Evolutionary conservation across 805 yeast species (phyloP), one percentile per base, ranked within the genome.

Genomic region (Lipomyces starkeyi): DNA sequence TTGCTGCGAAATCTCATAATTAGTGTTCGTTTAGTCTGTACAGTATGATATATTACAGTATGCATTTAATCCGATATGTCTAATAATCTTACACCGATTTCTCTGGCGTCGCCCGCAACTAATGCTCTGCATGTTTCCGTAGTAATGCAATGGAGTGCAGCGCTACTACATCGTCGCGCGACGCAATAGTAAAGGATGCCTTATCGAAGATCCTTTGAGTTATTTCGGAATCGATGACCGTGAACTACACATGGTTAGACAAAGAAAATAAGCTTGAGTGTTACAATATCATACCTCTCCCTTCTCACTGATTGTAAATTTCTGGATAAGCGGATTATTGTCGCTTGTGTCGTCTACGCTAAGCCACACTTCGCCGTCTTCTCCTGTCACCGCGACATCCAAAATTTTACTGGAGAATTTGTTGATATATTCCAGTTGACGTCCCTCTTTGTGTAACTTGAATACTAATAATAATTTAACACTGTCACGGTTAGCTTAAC

Each of bases 41-140:
- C 58, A 29, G 20, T 40, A 17, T 40, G 32, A 11, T 29, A 37
- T 61, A 32, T 49, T 13, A 47, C 49, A n/a, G 3, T n/a, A 17
- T 25, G 35, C 37, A 29, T 55, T 29, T 34, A 25, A 14, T 27
- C 27, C 27, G 11, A 29, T 27, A 11, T 32, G 14, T 55, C 14
- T 55, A 29, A 27, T 22, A 29, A 13, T 55, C 35, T 17, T n/a
- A 43, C 49, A 43, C 22, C 22, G 11, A 43, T 6, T 6, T 43
- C 22, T 43, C 49, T 43, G n/a, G 22, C 25, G 22, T 43, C n/a
- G 8, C 49, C 49, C 14, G 29, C 14, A 14, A 6, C 52, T 68
- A 81, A 68, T 78, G 80, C 74, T 87, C 90, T 59, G 89, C 88
- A 75, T 88, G 84, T 77, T 87, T 87, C 73, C 89, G 83, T 74